Evolutionary conservation across 352 stramenopile genomes (phyloP).

Genomic region (Phytophthora citrophthora): DNA sequence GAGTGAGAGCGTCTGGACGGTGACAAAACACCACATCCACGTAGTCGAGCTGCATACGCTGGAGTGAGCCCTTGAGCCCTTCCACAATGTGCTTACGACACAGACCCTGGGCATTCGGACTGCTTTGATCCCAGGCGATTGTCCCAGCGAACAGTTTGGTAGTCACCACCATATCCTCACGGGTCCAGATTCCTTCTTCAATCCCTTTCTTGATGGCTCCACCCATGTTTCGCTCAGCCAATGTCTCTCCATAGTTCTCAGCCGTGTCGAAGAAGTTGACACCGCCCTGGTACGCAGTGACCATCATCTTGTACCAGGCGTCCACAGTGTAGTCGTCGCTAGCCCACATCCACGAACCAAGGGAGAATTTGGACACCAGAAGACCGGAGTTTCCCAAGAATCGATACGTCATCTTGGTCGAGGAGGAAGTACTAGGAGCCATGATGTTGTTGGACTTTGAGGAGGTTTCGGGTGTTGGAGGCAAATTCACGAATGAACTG

Average conservation of each 20-base stretch:
- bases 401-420: conserved; percentile 14
- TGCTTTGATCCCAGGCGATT: conserved; percentile 6
- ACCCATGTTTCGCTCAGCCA: conserved; percentile 33
- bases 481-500: neutral
- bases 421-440: neutral
- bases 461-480: neutral
- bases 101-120: conserved; percentile 5
- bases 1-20: conserved; percentile 11
- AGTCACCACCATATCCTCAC: conserved; percentile 59
- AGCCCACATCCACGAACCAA: conserved; percentile 19
- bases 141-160: conserved; percentile 60
- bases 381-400: conserved; percentile 6
- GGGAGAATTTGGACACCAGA: conserved; percentile 6
- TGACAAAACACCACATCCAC: conserved; percentile 8
- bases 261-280: conserved; percentile 62
- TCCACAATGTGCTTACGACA: conserved; percentile 10
- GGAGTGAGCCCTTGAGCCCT: conserved; percentile 14
- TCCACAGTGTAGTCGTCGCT: conserved; percentile 12
- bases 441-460: neutral
- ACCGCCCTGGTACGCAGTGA: conserved; percentile 24
- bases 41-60: conserved; percentile 4
- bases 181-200: conserved; percentile 15
- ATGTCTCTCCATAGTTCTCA: conserved; percentile 22
- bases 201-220: conserved; percentile 48
- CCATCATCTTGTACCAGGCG: conserved; percentile 26